Conservation (phyloP, 768 basidiomycete genomes). For the Cytidiella melzeri region DNA sequence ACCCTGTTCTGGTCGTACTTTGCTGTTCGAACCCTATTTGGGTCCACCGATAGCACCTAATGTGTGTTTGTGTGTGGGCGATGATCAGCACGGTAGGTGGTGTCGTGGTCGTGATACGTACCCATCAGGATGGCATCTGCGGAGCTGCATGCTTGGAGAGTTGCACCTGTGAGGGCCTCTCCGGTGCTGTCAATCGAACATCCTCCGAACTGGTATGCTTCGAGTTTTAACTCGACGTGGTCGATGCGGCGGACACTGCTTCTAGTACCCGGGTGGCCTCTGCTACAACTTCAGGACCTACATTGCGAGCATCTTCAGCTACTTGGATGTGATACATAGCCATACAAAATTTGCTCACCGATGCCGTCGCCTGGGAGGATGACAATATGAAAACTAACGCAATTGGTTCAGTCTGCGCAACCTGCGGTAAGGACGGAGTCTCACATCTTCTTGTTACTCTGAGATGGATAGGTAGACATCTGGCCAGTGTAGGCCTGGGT, state of each 20-base stretch:
- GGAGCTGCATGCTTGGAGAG: slow-evolving; percentile 81
- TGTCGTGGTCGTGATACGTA: no score
- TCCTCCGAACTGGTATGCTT: slow-evolving; percentile 82
- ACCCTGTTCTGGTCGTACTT: slow-evolving; percentile 90
- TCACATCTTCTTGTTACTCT: slow-evolving; percentile 24
- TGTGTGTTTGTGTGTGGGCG: no score
- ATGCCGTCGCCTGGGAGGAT: slow-evolving; percentile 97
- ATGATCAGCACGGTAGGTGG: neutral
- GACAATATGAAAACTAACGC: slow-evolving; percentile 73
- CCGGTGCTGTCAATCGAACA: slow-evolving; percentile 85
- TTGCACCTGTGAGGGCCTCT: slow-evolving; percentile 79
- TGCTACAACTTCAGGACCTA: slow-evolving; percentile 85
- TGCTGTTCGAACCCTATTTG: slow-evolving; percentile 90
- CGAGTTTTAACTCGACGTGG: slow-evolving; percentile 67
- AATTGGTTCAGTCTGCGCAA: neutral
- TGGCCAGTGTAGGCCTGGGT: no score
- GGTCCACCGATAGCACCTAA: slow-evolving; percentile 97
- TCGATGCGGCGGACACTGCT: slow-evolving; percentile 52
- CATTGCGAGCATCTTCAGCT: neutral
- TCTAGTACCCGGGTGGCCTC: slow-evolving; percentile 85
- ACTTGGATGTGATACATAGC: neutral
- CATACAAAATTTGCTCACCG: slow-evolving; percentile 43
- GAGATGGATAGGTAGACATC: no score
- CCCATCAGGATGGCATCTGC: slow-evolving; percentile 97
- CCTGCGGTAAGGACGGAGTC: neutral